Conservation (phyloP, 2,329 filamentous ascomycete genomes). For the Talaromyces funiculosus region DNA sequence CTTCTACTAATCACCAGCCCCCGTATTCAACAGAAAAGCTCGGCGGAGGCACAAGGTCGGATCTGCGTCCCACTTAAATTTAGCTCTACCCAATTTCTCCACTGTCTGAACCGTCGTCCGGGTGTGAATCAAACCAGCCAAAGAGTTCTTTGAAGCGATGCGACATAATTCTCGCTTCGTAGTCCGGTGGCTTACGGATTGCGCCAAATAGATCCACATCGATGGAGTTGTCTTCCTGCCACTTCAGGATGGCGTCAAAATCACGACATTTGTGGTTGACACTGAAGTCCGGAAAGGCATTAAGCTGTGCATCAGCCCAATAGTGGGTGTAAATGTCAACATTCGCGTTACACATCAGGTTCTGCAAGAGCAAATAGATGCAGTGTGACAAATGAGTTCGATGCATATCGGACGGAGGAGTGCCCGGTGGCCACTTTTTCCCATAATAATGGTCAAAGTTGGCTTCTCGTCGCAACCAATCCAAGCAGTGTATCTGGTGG, state of each 20-base stretch:
- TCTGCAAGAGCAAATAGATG: conserved; percentile 1
- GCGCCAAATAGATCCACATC: neutral
- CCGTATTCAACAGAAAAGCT: too few species aligned
- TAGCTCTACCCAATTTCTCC: conserved; percentile 1
- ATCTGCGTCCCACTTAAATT: too few species aligned
- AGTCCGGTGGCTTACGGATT: neutral
- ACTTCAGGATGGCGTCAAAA: conserved; percentile 5
- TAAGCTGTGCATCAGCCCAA: neutral
- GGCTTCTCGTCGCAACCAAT: conserved; percentile 17
- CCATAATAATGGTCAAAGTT: conserved; percentile 17
- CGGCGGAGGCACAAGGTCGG: too few species aligned
- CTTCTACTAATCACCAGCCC: too few species aligned
- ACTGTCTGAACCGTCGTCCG: neutral
- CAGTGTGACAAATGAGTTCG: neutral
- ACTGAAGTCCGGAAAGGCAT: conserved; percentile 2
- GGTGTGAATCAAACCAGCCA: neutral
- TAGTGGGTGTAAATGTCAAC: neutral
- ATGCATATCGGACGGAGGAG: neutral
- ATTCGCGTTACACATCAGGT: conserved; percentile 3
- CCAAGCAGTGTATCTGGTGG: conserved; percentile 20
- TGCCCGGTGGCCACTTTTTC: conserved; percentile 1
- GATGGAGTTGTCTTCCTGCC: neutral
- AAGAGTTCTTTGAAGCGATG: conserved; percentile 3
- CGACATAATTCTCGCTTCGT: conserved; percentile 2
- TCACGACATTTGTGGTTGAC: conserved; percentile 4